Evolutionary conservation across 1,284 basidiomycete species (phyloP).

Genomic region (Schizopora paradoxa): DNA sequence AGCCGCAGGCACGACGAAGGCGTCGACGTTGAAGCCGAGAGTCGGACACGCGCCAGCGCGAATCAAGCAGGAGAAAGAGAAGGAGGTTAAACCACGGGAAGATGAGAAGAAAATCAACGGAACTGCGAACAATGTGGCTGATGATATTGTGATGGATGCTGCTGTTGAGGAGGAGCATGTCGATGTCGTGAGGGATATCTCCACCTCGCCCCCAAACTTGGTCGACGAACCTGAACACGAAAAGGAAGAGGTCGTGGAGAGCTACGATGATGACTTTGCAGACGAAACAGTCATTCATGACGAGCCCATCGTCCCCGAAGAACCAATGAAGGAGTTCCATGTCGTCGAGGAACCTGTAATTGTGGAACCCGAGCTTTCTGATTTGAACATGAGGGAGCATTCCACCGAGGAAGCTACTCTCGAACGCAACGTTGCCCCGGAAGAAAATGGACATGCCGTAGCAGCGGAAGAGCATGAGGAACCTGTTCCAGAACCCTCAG

Average conservation of each 20-base stretch:
- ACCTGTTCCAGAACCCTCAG: neutral
- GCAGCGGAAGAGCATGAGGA: neutral
- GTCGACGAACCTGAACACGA: too few relatives aligned
- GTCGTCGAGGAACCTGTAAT: conserved; percentile 4
- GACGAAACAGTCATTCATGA: conserved; percentile 5
- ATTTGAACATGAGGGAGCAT: neutral
- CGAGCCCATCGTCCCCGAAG: conserved; percentile 2
- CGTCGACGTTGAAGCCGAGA: conserved; percentile 24
- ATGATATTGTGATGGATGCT: neutral
- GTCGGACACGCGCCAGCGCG: conserved; percentile 18
- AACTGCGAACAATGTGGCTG: neutral
- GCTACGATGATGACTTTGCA: conserved; percentile 17
- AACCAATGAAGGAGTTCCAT: conserved; percentile 4
- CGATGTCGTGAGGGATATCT: conserved; percentile 11
- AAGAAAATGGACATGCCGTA: neutral
- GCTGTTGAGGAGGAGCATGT: neutral
- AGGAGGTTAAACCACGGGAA: conserved; percentile 11
- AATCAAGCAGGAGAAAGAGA: conserved; percentile 18
- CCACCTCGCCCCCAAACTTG: too few relatives aligned
- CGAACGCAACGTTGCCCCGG: neutral
- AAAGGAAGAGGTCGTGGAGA: too few relatives aligned
- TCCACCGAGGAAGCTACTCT: neutral
- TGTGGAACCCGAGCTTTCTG: neutral
- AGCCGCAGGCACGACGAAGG: conserved; percentile 19
- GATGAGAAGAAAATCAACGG: neutral